These are phyloP conservation scores for Yamadazyma sp. DNA, from an alignment of 805 yeast genomes.

Conservation along the genomic window DNA sequence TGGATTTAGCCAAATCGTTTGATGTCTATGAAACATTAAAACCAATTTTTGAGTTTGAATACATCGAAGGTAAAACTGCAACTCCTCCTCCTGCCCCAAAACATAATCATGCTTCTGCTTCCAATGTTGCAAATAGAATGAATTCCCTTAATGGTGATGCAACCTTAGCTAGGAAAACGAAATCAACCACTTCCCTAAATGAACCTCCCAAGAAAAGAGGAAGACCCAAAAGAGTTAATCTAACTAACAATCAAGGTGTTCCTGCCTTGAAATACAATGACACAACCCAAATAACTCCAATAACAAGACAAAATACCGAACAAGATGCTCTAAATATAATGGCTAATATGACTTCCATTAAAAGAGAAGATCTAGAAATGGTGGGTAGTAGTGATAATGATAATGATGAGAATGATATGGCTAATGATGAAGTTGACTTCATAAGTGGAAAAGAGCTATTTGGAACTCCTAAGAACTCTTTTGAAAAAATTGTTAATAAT, in stretches of 20 bases:
- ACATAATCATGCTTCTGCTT: conserved; percentile 45
- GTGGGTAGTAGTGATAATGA: conserved; percentile 30
- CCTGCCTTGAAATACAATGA: conserved; percentile 31
- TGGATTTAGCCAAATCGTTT: conserved; percentile 36
- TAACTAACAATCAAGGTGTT: conserved; percentile 13
- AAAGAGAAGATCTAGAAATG: conserved; percentile 35
- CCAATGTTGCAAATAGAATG: conserved; percentile 35
- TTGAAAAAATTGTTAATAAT: conserved; percentile 24
- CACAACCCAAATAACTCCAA: conserved; percentile 30
- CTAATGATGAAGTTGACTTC: conserved; percentile 28
- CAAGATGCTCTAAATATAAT: conserved; percentile 37
- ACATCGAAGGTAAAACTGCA: conserved; percentile 37
- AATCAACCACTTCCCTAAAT: conserved; percentile 21
- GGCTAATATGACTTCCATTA: conserved; percentile 21
- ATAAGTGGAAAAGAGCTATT: conserved; percentile 39
- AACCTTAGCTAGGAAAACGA: conserved; percentile 17
- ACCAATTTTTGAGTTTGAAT: conserved; percentile 63
- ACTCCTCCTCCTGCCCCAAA: conserved; percentile 50
- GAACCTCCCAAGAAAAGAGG: conserved; percentile 37
- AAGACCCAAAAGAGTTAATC: conserved; percentile 32
- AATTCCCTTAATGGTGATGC: conserved; percentile 7
- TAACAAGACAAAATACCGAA: conserved; percentile 37
- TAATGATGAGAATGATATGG: conserved; percentile 31
- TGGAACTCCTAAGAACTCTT: conserved; percentile 38
- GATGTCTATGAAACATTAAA: conserved; percentile 51